phyloP scores from a whole-genome alignment of 116 monocot species.

The Posidonia oceanica region DNA sequence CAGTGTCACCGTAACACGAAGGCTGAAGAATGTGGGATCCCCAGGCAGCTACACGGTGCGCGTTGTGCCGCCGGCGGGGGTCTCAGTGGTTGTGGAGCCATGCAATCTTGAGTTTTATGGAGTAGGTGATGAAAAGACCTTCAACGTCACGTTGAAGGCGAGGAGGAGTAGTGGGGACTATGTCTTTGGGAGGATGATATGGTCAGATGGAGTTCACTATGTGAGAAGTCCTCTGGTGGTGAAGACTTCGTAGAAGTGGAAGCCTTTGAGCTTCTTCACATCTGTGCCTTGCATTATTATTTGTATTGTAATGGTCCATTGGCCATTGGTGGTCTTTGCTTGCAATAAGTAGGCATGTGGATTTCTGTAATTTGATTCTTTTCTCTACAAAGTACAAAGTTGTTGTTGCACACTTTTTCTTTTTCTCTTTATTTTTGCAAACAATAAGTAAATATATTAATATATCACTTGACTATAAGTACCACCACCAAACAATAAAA shows the following conservation, averaged over 20 bases:
- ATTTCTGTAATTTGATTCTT: no score
- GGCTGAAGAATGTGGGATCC: constrained; percentile 46
- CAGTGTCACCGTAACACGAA: constrained; percentile 16
- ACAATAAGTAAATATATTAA: no score
- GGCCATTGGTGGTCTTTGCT: no score
- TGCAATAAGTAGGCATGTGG: no score
- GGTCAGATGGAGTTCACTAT: constrained; percentile 52
- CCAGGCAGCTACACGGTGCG: constrained; percentile 27
- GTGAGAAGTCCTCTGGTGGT: constrained; percentile 59
- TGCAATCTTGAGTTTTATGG: constrained; percentile 8
- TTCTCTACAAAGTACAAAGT: no score
- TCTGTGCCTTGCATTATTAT: no score
- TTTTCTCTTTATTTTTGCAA: no score
- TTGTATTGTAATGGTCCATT: no score
- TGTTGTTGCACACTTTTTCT: no score
- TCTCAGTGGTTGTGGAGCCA: constrained; percentile 31
- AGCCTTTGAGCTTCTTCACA: no score
- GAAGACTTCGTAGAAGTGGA: neutral
- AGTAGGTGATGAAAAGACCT: constrained; percentile 35
- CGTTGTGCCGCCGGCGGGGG: constrained; percentile 20
- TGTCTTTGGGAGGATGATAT: constrained; percentile 21
- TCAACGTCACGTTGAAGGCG: constrained; percentile 14
- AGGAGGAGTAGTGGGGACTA: neutral
- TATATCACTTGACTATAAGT: no score
- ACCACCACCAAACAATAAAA: no score